Base-by-base conservation (phyloP, 306 rosid species). In the Castanea sativa region DNA sequence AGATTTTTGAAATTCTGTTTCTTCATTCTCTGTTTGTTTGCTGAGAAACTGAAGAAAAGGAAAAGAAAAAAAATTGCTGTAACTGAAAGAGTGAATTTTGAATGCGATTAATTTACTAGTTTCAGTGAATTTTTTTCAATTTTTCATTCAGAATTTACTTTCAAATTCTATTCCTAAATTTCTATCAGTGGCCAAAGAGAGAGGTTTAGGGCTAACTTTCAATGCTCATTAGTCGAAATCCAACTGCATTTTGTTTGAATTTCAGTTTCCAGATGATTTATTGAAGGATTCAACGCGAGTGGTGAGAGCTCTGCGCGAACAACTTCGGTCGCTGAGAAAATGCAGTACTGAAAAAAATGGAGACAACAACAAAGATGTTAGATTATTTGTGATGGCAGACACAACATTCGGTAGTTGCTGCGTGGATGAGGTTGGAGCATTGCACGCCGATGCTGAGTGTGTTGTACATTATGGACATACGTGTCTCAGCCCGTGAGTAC, bases 381-480 rank as follows among this genome's bases (percentile, higher is more conserved):
- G 87, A 33, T 80, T 94, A 85, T 94, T 63, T 79, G 85, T 94
- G 27, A 92, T 92, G 97, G 97, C 97, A 3, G 98, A 94, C 90
- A 91, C 97, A 6, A 80, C 97, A 4, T 94, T 88, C 70, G 98
- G 98, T 29, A 94, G 95, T 80, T 94, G 99, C 69, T 92, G 99
- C 71, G 87, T 92, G 60, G 99, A 94, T 83, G 99, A 91, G 87
- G 97, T 92, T 38, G 99, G 95, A 81, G 99, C 97, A 5, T 88
- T 94, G 53, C 97, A 88, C 49, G 85, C 81, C 5, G 84, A 85
- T 65, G 97, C 97, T 55, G 90, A 94, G 75, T 87, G 85, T 80
- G 97, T 92, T 59, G 84, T 94, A 68, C 97, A 94, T 83, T 94
- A 94, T 82, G 97, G 99, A 30, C 97, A 92, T 74, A 82, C 99